Conservation (phyloP, 140 eudicot species). For the Bidens hawaiensis region DNA sequence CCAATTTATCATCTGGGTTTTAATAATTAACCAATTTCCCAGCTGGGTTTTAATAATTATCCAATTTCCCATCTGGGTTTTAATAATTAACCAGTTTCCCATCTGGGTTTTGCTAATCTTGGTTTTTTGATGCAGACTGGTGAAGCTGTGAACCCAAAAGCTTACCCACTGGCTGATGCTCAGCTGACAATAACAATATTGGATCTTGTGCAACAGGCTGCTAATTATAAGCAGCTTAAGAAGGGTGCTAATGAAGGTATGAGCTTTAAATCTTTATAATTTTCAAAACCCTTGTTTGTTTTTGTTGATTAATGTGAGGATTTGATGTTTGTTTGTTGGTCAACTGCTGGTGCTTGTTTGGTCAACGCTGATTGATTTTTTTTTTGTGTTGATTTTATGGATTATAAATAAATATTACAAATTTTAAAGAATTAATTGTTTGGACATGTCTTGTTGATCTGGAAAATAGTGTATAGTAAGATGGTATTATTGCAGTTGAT, state of each 20-base stretch:
- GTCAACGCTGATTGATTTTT: neutral
- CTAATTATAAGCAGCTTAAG: constrained; percentile 72
- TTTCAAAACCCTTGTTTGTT: neutral
- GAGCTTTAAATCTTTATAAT: neutral
- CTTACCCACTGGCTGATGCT: constrained; percentile 79
- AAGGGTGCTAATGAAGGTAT: constrained; percentile 88
- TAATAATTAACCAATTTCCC: no score
- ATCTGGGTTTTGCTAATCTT: neutral
- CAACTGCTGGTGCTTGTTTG: constrained; percentile 10
- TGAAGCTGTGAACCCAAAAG: constrained; percentile 74
- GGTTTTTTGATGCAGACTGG: constrained; percentile 46
- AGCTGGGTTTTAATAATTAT: neutral
- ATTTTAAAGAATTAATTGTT: neutral
- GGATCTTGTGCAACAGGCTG: constrained; percentile 77
- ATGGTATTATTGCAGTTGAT: neutral
- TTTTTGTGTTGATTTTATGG: neutral
- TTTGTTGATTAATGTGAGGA: neutral
- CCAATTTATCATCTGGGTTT: no score
- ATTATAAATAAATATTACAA: no score
- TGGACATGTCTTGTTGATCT: neutral
- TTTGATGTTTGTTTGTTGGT: constrained; percentile 12
- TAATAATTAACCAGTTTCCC: constrained; percentile 1
- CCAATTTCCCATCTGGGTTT: neutral
- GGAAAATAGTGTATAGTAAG: neutral
- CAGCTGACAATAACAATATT: constrained; percentile 63